Percentiles rank a stretch among this genome's conserved stretches.
These are phyloP conservation scores for Podospora conica DNA, from an alignment of 495 filamentous ascomycete species.

Conservation along the genomic window DNA sequence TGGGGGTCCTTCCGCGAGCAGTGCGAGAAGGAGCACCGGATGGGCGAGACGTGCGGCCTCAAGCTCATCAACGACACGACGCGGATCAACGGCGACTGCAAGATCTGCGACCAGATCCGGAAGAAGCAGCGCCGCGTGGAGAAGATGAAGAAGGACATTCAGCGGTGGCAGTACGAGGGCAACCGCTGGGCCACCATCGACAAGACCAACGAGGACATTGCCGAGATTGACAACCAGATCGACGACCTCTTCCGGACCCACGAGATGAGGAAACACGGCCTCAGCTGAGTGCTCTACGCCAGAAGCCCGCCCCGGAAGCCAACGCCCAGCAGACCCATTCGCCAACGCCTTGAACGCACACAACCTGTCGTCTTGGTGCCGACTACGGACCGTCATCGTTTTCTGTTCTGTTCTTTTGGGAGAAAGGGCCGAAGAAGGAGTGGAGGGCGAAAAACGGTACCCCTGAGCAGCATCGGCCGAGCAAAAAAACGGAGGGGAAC, in stretches of 20 bases:
- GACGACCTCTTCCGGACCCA: slow-evolving; percentile 47
- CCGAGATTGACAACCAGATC: slow-evolving; percentile 61
- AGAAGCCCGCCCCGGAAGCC: no score
- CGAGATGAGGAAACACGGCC: slow-evolving; percentile 29
- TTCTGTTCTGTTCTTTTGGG: no score
- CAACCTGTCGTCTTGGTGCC: neutral
- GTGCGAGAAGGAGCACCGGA: slow-evolving; percentile 94
- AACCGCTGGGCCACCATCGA: slow-evolving; percentile 77
- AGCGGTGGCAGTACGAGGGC: slow-evolving; percentile 70
- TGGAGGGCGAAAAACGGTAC: neutral
- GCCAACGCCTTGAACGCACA: no score
- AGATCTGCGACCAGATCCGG: slow-evolving; percentile 84
- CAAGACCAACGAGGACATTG: slow-evolving; percentile 58
- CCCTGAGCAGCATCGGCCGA: slow-evolving; percentile 1
- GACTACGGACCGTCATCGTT: neutral
- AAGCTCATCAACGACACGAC: slow-evolving; percentile 74
- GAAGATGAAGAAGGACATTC: slow-evolving; percentile 71
- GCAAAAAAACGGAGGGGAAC: neutral
- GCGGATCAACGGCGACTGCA: slow-evolving; percentile 57
- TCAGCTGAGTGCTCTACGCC: no score
- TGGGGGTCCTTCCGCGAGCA: slow-evolving; percentile 94
- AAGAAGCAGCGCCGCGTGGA: slow-evolving; percentile 73
- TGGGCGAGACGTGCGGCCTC: slow-evolving; percentile 96
- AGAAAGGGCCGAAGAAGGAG: neutral
- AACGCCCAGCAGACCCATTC: neutral